Evolutionary conservation across 2,329 filamentous ascomycete species (phyloP), one percentile per base, ranked within the genome.

Genomic region (Fusarium globosum): DNA sequence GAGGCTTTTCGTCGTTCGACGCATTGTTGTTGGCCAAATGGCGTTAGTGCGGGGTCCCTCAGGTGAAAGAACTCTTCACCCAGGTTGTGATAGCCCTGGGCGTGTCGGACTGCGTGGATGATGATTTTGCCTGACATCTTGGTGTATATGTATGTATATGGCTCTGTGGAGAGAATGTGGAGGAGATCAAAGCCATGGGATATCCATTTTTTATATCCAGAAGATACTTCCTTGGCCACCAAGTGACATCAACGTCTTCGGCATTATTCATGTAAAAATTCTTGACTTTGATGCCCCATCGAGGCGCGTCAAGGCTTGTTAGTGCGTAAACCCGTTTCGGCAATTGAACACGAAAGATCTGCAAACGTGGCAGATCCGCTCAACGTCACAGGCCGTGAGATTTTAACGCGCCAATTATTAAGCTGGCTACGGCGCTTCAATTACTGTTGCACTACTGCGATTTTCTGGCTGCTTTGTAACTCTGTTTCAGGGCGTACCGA

Each of bases 41-140:
- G 72, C 14, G 72, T 74, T 33, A 74, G 65, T 49, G 57, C 46
- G 28, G 72, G 72, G n/a, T 74, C 72, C 28, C 28, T 35, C 12
- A 74, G 42, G 26, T 69, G 36, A 4, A 75, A 75, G 53, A 74
- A 73, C 36, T 74, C 72, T 14, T 72, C 69, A 4, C 72, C 72
- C 7, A 74, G 61, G 45, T 74, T 74, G 30, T 75, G 72, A 45
- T 52, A 74, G 20, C 72, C 72, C 12, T 74, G 68, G 13, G 65
- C 72, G 41, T 74, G 72, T 16, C 72, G 53, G 9, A 74, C 57
- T n/a, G 58, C 61, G 41, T 74, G 72, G 13, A 74, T 69, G 16
- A 59, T 59, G 33, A 72, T 51, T 65, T 48, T 72, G 18, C 41
- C 53, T 7, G 69, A 16, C 71, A 74, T 74, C 2, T 46, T 58